phyloP scores from a whole-genome alignment of 2,329 filamentous ascomycete species.

The Trichocomaceae sp. region DNA sequence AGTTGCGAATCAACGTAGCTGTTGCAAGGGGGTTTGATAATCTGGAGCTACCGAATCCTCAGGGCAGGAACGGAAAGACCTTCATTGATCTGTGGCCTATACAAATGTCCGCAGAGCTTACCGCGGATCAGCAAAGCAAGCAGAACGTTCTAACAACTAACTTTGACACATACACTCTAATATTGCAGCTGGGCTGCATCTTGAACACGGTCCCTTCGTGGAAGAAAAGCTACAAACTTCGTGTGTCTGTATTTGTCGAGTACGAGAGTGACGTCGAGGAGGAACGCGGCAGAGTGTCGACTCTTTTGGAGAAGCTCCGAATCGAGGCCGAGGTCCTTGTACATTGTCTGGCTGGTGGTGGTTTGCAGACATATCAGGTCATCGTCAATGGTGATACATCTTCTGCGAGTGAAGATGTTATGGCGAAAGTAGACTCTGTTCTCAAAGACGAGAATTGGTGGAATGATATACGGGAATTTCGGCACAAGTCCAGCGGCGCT shows the following conservation, averaged over 20 bases:
- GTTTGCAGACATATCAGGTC: conserved; percentile 65
- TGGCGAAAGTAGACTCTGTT: conserved; percentile 57
- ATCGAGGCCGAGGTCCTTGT: conserved; percentile 75
- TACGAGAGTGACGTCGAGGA: conserved; percentile 79
- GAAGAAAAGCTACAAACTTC: conserved; percentile 65
- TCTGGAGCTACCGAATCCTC: conserved; percentile 62
- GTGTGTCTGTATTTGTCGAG: conserved; percentile 82
- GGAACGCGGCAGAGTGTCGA: conserved; percentile 64
- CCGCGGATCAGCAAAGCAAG: conserved; percentile 56
- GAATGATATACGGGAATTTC: conserved; percentile 59
- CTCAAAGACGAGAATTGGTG: conserved; percentile 74
- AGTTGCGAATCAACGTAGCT: conserved; percentile 75
- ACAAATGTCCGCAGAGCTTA: conserved; percentile 82
- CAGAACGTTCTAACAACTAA: conserved; percentile 72
- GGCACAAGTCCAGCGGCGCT: conserved; percentile 20
- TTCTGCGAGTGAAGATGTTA: conserved; percentile 48
- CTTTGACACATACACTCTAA: conserved; percentile 86
- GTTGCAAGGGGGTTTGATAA: conserved; percentile 74
- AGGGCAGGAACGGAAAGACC: conserved; percentile 58
- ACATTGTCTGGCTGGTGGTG: conserved; percentile 71
- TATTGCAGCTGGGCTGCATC: conserved; percentile 79
- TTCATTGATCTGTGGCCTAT: conserved; percentile 89
- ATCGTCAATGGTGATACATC: conserved; percentile 64
- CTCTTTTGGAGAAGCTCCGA: conserved; percentile 69
- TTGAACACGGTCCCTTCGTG: conserved; percentile 73